Evolutionary conservation across 495 filamentous ascomycete genomes (phyloP).

Genomic region (Rusavskia elegans): DNA sequence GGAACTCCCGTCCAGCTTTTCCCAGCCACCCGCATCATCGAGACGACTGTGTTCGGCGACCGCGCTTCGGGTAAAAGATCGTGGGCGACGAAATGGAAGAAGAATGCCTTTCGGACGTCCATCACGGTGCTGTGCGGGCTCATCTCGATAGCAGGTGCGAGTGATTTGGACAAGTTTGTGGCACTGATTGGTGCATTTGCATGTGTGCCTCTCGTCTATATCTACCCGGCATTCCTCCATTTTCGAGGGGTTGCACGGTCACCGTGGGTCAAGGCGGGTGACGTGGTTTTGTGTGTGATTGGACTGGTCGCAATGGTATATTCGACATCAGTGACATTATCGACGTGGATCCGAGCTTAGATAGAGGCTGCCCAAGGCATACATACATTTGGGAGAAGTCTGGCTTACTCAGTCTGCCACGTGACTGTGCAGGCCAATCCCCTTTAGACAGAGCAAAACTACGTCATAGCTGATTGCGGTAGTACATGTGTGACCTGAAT

Average conservation of each 20-base stretch:
- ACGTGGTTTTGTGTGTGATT: conserved; percentile 37
- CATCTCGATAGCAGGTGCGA: conserved; percentile 37
- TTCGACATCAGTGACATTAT: conserved; percentile 40
- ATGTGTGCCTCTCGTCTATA: conserved; percentile 34
- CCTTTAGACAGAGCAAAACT: too few relatives aligned
- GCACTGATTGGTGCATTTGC: conserved; percentile 46
- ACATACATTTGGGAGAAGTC: too few relatives aligned
- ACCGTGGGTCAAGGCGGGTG: conserved; percentile 28
- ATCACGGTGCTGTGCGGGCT: conserved; percentile 33
- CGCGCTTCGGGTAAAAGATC: conserved; percentile 37
- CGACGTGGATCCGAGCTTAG: conserved; percentile 12
- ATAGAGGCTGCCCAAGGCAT: too few relatives aligned
- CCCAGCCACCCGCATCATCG: conserved; percentile 44
- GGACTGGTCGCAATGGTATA: conserved; percentile 46
- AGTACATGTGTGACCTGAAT: too few relatives aligned
- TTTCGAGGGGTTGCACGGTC: conserved; percentile 39
- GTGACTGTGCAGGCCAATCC: too few relatives aligned
- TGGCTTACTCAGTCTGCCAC: too few relatives aligned
- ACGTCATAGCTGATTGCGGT: too few relatives aligned
- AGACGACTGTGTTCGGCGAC: conserved; percentile 35
- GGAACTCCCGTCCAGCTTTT: conserved; percentile 50
- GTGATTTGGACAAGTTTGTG: conserved; percentile 48
- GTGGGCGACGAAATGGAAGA: conserved; percentile 44
- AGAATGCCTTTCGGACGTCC: conserved; percentile 39
- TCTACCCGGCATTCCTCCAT: conserved; percentile 38